Evolutionary conservation across 1,139 yeast species (phyloP), one percentile per base, ranked within the genome.

Genomic region (Nakaseomyces nivariensis): DNA sequence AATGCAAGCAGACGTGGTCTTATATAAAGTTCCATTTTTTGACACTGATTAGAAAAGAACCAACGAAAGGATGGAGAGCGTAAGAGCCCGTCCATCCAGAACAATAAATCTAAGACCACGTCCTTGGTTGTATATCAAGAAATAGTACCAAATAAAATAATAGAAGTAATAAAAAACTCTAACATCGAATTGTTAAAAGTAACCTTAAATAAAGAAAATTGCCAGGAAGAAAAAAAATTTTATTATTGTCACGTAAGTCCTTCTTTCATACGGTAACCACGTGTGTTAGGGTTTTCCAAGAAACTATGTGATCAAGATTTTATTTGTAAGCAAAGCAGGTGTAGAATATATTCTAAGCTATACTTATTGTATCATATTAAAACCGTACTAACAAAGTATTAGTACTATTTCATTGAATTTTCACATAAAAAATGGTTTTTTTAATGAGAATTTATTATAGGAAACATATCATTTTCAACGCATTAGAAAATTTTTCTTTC

Each of bases 11-110:
- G 44, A 29, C 43, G 32, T 17, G 22, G 22, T 17, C 22, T 17
- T 17, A 17, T 2, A 17, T 10, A 4, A 38, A 25, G 13, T n/a
- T 38, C 31, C 31, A 38, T 25, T 41, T 41, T 41, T 41, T 41
- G 44, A 41, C 44, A 41, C 44, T 41, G 44, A 29, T 41, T 41
- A 38, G 44, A 41, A 41, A 41, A 41, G 44, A 41, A 41, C 34
- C 44, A 41, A 29, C 25, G 44, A 41, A 41, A 40, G 43, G 5
- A 40, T 37, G 41, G 26, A 1, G 22, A 17, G 22, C 22, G 22
- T 17, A 17, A 17, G n/a, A 17, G 22, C 22, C 22, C 22, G 22
- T 5, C 31, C 31, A 25, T 25, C 29, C 42, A 38, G 42, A 38
- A 38, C 31, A 38, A 17, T 34, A 17, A 11, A 11, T 37, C 31